Percentiles rank a stretch among this genome's conserved stretches.
phyloP scores from a whole-genome alignment of 2,329 filamentous ascomycete genomes.

The Penicillium sclerotiorum region DNA sequence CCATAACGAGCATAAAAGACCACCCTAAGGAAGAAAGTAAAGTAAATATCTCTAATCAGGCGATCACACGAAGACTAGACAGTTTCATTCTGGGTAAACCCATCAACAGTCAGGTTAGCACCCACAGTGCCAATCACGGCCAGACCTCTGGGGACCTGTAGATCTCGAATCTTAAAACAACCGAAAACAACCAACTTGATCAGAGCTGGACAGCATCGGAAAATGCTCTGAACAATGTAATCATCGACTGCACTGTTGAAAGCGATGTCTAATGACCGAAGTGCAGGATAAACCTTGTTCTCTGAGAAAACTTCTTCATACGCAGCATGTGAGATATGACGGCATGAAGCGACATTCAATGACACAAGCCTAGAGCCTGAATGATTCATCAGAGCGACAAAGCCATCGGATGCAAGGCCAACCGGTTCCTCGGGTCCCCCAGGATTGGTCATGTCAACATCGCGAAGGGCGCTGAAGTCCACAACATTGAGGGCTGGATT shows the following conservation, averaged over 20 bases:
- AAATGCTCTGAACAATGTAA: constrained; percentile 47
- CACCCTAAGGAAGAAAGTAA: too few species aligned
- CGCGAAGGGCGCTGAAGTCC: constrained; percentile 76
- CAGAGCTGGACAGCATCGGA: constrained; percentile 50
- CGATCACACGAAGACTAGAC: background rate
- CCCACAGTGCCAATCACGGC: constrained; percentile 56
- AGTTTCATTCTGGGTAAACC: constrained; percentile 8
- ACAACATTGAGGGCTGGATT: constrained; percentile 71
- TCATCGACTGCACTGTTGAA: constrained; percentile 59
- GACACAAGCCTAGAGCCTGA: constrained; percentile 67
- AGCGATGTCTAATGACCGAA: constrained; percentile 74
- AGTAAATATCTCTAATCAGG: background rate
- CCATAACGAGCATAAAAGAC: too few species aligned
- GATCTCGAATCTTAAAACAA: constrained; percentile 62
- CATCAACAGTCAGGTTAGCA: constrained; percentile 17
- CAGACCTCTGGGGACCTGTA: constrained; percentile 59
- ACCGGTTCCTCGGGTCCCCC: constrained; percentile 64
- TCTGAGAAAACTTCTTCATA: constrained; percentile 74
- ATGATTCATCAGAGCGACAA: constrained; percentile 80
- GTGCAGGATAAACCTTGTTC: constrained; percentile 64
- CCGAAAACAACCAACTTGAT: constrained; percentile 63
- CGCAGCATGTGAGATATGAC: constrained; percentile 72
- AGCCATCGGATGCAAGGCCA: constrained; percentile 75
- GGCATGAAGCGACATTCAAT: constrained; percentile 80
- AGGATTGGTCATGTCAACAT: constrained; percentile 71